Conservation (phyloP, 2,329 filamentous ascomycete genomes). For the Aspergillus texensis region DNA sequence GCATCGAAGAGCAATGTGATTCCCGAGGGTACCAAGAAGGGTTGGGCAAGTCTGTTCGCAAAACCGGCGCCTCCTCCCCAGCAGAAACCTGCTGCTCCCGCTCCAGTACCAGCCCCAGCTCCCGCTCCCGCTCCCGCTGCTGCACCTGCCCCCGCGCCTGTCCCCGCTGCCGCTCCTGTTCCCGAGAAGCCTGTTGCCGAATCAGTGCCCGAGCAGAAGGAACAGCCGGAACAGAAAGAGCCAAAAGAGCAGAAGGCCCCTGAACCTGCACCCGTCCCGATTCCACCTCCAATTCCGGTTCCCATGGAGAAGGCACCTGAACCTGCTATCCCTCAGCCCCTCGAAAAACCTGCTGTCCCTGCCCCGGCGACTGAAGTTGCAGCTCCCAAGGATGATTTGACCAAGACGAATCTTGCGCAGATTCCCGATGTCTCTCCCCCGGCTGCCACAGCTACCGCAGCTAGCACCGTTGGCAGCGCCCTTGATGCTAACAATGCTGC, state of each 20-base stretch:
- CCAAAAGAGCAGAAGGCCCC: constrained; percentile 13
- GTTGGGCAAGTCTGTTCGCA: constrained; percentile 76
- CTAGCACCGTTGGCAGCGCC: constrained; percentile 86
- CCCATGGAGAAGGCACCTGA: constrained; percentile 42
- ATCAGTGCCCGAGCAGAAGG: constrained; percentile 14
- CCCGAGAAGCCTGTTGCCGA: constrained; percentile 14
- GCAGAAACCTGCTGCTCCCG: constrained; percentile 51
- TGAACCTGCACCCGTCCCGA: constrained; percentile 37
- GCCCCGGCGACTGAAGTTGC: constrained; percentile 53
- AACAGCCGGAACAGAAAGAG: background rate
- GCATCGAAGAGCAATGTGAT: constrained; percentile 37
- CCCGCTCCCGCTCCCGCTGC: constrained; percentile 12
- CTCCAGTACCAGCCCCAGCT: constrained; percentile 35
- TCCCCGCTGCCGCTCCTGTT: constrained; percentile 18
- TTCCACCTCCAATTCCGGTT: constrained; percentile 43
- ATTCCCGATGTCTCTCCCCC: constrained; percentile 80
- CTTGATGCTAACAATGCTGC: constrained; percentile 70
- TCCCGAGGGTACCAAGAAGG: constrained; percentile 47
- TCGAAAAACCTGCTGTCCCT: constrained; percentile 42
- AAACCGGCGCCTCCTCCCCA: constrained; percentile 61
- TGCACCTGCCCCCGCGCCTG: constrained; percentile 28
- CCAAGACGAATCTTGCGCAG: constrained; percentile 89
- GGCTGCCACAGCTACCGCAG: constrained; percentile 76
- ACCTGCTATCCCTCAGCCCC: constrained; percentile 32
- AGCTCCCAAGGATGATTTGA: constrained; percentile 80